Evolutionary conservation across 768 basidiomycete genomes (phyloP), one percentile per base, ranked within the genome.

Genomic region (Zangia roseola): DNA sequence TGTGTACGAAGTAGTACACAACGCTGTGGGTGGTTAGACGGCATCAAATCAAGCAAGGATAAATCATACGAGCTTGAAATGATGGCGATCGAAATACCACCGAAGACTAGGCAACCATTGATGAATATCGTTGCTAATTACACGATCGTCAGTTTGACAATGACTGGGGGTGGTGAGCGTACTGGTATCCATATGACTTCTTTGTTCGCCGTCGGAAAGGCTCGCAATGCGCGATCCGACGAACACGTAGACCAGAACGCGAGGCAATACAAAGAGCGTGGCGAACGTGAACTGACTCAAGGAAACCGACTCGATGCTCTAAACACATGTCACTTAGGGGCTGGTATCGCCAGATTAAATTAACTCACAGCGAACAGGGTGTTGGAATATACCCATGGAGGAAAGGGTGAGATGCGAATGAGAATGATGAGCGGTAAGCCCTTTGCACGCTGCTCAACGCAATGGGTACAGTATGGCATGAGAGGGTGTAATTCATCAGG

Each of bases 361-460:
- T 30, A 73, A 31, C 84, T 69, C 56, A 87, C 87, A 20, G 88
- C 83, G 59, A 90, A 90, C 17, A 93, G 71, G 0, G 83, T 72
- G 50, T 91, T 92, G n/a, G 84, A 82, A 59, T 91, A 94, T 0
- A 87, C 86, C 87, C 89, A 92, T 3, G 91, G 89, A 39, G 89
- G 90, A 64, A 94, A 81, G 5, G 91, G 84, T 4, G 88, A 91
- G 19, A 89, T 64, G 13, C 91, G 83, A 52, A 93, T 85, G 40
- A 94, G 76, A 55, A 91, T 79, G 34, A 94, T 88, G 20, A 92
- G 71, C n/a, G 84, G 84, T 16, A 92, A 71, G 16, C 91, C 91
- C 64, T 86, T 88, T 14, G 82, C 80, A 50, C 72, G 74, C 88
- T 90, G 56, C 42, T 52, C 48, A 20, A 34, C 28, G 43, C 26